A percentile compares a stretch with the other conserved stretches of the same genome.
Conservation (phyloP, 768 basidiomycete genomes). For the Baorangia bicolor region DNA sequence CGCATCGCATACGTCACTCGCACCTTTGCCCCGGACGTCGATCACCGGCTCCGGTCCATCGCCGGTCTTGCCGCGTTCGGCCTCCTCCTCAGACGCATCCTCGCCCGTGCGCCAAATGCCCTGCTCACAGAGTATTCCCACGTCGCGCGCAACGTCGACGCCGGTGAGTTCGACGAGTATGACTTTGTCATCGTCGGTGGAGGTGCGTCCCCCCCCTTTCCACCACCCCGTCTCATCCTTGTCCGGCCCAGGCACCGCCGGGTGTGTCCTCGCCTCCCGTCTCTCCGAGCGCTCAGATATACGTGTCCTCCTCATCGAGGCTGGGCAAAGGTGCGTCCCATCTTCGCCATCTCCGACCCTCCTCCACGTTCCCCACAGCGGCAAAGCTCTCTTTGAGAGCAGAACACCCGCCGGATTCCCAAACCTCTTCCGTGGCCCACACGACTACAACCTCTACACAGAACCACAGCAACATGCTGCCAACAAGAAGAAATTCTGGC, state of each 20-base stretch:
- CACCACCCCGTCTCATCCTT: not conserved
- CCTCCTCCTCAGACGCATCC: not conserved
- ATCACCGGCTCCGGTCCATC: too few relatives aligned
- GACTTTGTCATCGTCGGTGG: slow-evolving; percentile 57
- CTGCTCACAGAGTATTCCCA: not conserved
- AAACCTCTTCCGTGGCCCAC: slow-evolving; percentile 42
- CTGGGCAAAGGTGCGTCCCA: slow-evolving; percentile 44
- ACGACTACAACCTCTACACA: slow-evolving; percentile 56
- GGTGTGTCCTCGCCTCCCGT: slow-evolving; percentile 44
- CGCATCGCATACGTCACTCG: too few relatives aligned
- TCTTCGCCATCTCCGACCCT: not conserved
- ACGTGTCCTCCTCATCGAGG: slow-evolving; percentile 41
- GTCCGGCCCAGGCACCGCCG: slow-evolving; percentile 39
- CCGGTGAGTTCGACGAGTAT: slow-evolving; percentile 32
- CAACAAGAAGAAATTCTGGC: slow-evolving; percentile 55
- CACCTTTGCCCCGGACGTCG: too few relatives aligned
- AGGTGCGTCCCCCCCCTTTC: slow-evolving; percentile 32
- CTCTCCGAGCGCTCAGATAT: slow-evolving; percentile 38
- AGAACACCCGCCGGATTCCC: slow-evolving; percentile 46
- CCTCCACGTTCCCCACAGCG: slow-evolving; percentile 34
- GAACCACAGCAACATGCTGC: slow-evolving; percentile 52
- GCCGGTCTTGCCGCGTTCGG: not conserved
- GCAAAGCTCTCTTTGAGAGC: slow-evolving; percentile 38
- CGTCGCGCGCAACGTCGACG: slow-evolving; percentile 6
- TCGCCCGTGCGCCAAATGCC: not conserved